Percentiles rank a stretch among this genome's conserved stretches.
phyloP scores from a whole-genome alignment of 768 basidiomycete genomes.

The Suillus spraguei region DNA sequence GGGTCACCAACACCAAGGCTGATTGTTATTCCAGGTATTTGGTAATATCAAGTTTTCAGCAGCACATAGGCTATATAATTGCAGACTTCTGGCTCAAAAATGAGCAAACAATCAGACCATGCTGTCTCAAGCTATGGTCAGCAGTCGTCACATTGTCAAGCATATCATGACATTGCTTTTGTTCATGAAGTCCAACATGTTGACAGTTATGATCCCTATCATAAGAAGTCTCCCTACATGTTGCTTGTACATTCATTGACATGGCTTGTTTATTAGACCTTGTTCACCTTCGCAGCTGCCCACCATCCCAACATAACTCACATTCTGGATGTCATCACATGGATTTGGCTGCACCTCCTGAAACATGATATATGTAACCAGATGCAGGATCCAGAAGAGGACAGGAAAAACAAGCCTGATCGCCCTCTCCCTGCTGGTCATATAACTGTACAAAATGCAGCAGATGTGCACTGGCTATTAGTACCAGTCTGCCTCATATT shows the following conservation, averaged over 20 bases:
- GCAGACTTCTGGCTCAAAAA: background rate
- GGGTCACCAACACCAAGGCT: too few species aligned
- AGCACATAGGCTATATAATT: background rate
- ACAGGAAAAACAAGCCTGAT: conserved; percentile 38
- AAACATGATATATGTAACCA: conserved; percentile 41
- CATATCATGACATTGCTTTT: conserved; percentile 16
- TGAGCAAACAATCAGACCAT: background rate
- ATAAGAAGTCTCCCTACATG: background rate
- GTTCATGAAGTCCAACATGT: conserved; percentile 11
- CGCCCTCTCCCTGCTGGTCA: conserved; percentile 41
- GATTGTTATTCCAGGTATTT: too few species aligned
- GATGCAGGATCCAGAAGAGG: conserved; percentile 35
- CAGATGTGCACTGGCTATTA: conserved; percentile 30
- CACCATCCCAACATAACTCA: conserved; percentile 13
- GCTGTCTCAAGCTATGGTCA: background rate
- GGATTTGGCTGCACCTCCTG: conserved; percentile 43
- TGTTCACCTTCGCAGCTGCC: conserved; percentile 27
- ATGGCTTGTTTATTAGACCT: conserved; percentile 18
- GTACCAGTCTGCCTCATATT: conserved; percentile 28
- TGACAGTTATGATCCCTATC: conserved; percentile 9
- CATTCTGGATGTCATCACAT: conserved; percentile 28
- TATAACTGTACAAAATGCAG: conserved; percentile 33
- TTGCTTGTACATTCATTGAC: background rate
- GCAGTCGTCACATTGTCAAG: background rate
- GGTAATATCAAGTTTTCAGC: too few species aligned